These are phyloP conservation scores for Daucus carota DNA, from an alignment of 129 eudicot genomes.

Conservation along the genomic window DH1_v3.0 NC_030385.2:19699001-19699500, in stretches of 20 bases:
- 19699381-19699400: conserved; percentile 42
- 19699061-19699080: conserved; percentile 18
- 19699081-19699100: conserved; percentile 21
- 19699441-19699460: conserved; percentile 59
- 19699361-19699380: conserved; percentile 39
- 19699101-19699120: conserved; percentile 18
- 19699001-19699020: conserved; percentile 17
- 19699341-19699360: neutral
- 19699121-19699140: neutral
- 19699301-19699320: neutral
- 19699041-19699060: conserved; percentile 47
- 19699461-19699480: conserved; percentile 19
- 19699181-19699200: conserved; percentile 30
- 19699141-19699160: conserved; percentile 46
- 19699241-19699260: neutral
- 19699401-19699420: conserved; percentile 17
- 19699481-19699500: conserved; percentile 13
- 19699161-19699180: conserved; percentile 57
- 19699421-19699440: conserved; percentile 9
- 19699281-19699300: too few relatives aligned
- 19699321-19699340: neutral
- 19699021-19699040: conserved; percentile 30
- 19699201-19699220: conserved; percentile 23
- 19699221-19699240: conserved; percentile 10
- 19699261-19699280: neutral